phyloP scores from a whole-genome alignment of 495 filamentous ascomycete species.

The Podospora fimiseda region DNA sequence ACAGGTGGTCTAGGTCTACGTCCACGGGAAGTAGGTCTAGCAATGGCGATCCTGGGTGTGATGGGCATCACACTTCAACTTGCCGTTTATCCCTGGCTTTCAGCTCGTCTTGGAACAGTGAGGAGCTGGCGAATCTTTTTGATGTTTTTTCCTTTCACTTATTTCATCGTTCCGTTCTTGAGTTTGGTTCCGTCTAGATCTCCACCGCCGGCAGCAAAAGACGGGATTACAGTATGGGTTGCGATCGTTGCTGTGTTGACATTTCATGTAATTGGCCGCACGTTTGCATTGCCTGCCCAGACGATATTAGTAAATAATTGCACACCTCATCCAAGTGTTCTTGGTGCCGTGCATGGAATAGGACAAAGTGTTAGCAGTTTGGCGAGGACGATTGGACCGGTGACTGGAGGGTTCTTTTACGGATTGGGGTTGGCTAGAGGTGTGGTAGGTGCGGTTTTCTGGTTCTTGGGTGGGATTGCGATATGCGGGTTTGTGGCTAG shows the following conservation, averaged over 20 bases:
- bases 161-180: conserved; percentile 65
- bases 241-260: conserved; percentile 61
- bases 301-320: conserved; percentile 81
- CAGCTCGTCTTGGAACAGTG: conserved; percentile 60
- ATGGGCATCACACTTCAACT: conserved; percentile 75
- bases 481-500: conserved; percentile 55
- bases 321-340: conserved; percentile 70
- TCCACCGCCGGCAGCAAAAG: conserved; percentile 55
- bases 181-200: conserved; percentile 58
- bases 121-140: conserved; percentile 63
- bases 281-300: conserved; percentile 71
- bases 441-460: conserved; percentile 71
- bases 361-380: conserved; percentile 67
- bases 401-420: conserved; percentile 64
- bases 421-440: conserved; percentile 63
- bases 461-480: conserved; percentile 60
- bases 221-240: conserved; percentile 60
- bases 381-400: conserved; percentile 68
- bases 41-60: conserved; percentile 69
- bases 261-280: conserved; percentile 71
- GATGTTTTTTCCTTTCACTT: conserved; percentile 66
- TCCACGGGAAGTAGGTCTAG: conserved; percentile 66
- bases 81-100: conserved; percentile 65
- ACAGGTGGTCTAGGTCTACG: conserved; percentile 75
- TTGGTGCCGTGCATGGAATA: conserved; percentile 78